phyloP scores from a whole-genome alignment of 1,284 basidiomycete genomes.

The Malassezia restricta region DNA sequence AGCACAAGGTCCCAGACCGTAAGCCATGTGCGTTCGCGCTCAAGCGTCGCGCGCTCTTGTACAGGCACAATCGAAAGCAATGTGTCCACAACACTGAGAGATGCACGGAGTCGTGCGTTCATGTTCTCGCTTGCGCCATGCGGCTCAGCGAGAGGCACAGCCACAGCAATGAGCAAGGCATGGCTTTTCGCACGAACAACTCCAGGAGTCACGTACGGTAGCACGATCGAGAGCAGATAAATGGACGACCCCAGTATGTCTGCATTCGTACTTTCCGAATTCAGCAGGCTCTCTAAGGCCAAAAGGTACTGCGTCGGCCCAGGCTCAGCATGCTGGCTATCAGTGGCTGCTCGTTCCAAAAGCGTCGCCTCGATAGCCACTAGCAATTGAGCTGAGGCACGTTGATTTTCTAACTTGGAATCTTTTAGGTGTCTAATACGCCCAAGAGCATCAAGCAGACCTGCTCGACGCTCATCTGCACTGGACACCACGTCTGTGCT shows the following conservation, averaged over 20 bases:
- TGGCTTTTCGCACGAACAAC: slow-evolving; percentile 31
- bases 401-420: slow-evolving; percentile 73
- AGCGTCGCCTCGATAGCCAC: slow-evolving; percentile 79
- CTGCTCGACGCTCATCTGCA: slow-evolving; percentile 4
- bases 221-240: slow-evolving; percentile 37
- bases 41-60: slow-evolving; percentile 43
- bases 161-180: slow-evolving; percentile 26
- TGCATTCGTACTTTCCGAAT: not conserved
- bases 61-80: slow-evolving; percentile 59
- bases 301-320: slow-evolving; percentile 47
- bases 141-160: slow-evolving; percentile 30
- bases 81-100: slow-evolving; percentile 60
- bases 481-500: not conserved
- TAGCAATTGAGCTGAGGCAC: slow-evolving; percentile 76
- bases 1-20: slow-evolving; percentile 57
- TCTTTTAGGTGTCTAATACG: slow-evolving; percentile 80
- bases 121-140: slow-evolving; percentile 53
- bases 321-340: slow-evolving; percentile 39
- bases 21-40: slow-evolving; percentile 24
- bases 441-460: slow-evolving; percentile 35
- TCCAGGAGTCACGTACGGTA: slow-evolving; percentile 28
- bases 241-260: slow-evolving; percentile 26
- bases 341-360: slow-evolving; percentile 58
- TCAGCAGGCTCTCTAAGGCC: slow-evolving; percentile 37
- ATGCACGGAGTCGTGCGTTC: slow-evolving; percentile 54